Percentiles rank a stretch among this genome's conserved stretches.
Conservation (phyloP, 805 yeast species). For the Middelhovenomyces tepae region DNA sequence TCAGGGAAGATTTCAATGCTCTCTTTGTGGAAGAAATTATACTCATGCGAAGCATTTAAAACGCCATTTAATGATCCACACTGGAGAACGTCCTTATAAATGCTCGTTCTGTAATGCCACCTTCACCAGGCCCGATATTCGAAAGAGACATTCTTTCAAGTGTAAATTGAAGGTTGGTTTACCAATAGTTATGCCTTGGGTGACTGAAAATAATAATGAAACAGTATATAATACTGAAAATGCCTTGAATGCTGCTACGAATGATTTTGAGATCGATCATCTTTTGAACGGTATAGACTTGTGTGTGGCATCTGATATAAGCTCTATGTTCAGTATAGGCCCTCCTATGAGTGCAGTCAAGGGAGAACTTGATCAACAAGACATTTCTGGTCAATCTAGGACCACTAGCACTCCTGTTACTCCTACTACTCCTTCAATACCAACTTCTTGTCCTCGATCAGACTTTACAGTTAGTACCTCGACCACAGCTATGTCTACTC, state of each 20-base stretch:
- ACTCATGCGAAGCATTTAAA: conserved; percentile 63
- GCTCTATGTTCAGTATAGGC: background rate
- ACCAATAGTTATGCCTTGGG: conserved; percentile 2
- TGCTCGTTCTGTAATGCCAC: conserved; percentile 63
- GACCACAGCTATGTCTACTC: too few species aligned
- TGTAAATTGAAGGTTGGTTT: conserved; percentile 14
- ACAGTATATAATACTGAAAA: background rate
- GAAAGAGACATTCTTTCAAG: conserved; percentile 51
- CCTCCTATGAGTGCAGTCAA: background rate
- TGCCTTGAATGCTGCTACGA: too few species aligned
- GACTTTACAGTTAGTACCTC: too few species aligned
- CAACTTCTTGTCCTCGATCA: too few species aligned
- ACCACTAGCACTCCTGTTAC: conserved; percentile 1
- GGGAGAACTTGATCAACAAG: background rate
- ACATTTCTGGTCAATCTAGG: background rate
- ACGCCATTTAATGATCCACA: conserved; percentile 72
- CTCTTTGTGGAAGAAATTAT: conserved; percentile 20
- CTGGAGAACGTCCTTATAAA: conserved; percentile 77
- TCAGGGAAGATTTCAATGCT: conserved; percentile 37
- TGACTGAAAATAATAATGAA: background rate
- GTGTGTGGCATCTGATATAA: background rate
- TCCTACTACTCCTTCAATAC: conserved; percentile 1
- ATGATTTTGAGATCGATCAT: too few species aligned
- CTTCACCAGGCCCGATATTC: conserved; percentile 66
- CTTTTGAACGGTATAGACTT: too few species aligned